A percentile compares a stretch with the other conserved stretches of the same genome.
Evolutionary conservation across 495 filamentous ascomycete species (phyloP).

Genomic region (Endocarpon pusillum): DNA sequence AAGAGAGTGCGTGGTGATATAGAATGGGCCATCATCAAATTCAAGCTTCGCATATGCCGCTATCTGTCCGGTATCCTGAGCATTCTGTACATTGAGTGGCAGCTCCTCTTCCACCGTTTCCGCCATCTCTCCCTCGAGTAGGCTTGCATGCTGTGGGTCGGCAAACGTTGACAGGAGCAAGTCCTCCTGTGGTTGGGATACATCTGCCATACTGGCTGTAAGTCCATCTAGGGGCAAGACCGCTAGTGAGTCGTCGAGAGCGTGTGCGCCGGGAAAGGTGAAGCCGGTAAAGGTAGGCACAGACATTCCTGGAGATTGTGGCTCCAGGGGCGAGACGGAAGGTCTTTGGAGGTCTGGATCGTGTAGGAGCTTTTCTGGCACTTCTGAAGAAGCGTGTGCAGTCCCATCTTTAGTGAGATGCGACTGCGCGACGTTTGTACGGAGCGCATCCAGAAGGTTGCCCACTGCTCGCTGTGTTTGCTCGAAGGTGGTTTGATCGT

Average conservation of each 20-base stretch:
- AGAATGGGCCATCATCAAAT: slow-evolving; percentile 56
- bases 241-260: not conserved
- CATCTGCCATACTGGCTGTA: slow-evolving; percentile 14
- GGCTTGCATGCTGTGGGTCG: slow-evolving; percentile 17
- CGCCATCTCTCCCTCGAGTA: slow-evolving; percentile 13
- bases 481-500: too few species aligned
- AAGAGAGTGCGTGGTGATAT: slow-evolving; percentile 50
- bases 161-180: slow-evolving; percentile 26
- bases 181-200: slow-evolving; percentile 27
- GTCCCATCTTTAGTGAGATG: too few species aligned
- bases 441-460: too few species aligned
- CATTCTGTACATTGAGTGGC: slow-evolving; percentile 19
- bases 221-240: slow-evolving; percentile 1
- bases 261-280: too few species aligned
- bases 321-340: too few species aligned
- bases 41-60: slow-evolving; percentile 53
- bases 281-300: too few species aligned
- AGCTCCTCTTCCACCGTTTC: not conserved
- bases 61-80: slow-evolving; percentile 29
- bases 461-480: too few species aligned
- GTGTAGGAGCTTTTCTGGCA: too few species aligned
- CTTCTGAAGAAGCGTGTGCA: too few species aligned
- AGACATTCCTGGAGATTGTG: too few species aligned
- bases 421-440: too few species aligned
- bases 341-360: too few species aligned